A percentile compares a stretch with the other conserved stretches of the same genome.
These are phyloP conservation scores for Setaria viridis DNA, from an alignment of 202 grass and related monocot genomes.

Conservation along the genomic window DNA sequence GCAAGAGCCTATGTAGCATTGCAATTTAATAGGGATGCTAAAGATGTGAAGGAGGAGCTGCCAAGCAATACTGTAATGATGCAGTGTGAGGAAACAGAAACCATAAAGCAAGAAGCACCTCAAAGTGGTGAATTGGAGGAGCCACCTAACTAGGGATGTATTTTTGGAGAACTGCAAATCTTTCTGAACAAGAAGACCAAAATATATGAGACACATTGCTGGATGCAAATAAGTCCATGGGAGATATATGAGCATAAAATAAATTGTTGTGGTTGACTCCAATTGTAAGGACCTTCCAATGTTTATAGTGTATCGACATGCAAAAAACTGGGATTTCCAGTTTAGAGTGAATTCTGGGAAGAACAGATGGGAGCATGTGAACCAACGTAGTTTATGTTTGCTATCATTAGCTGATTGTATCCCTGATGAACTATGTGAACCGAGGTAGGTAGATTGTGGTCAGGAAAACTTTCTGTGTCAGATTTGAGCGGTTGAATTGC, in stretches of 20 bases:
- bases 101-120: constrained; percentile 19
- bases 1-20: background rate
- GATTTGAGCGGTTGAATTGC: background rate
- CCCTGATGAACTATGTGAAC: background rate
- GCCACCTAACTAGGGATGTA: background rate
- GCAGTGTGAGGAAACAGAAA: background rate
- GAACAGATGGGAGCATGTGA: background rate
- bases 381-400: background rate
- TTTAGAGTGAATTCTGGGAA: background rate
- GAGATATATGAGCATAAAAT: constrained; percentile 27
- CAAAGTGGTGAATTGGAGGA: background rate
- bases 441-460: background rate
- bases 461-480: background rate
- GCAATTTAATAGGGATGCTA: constrained; percentile 29
- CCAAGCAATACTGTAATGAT: background rate
- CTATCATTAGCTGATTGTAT: background rate
- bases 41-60: constrained; percentile 14
- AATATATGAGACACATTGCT: constrained; percentile 10
- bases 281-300: constrained; percentile 6
- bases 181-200: background rate
- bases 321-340: background rate
- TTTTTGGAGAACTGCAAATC: constrained; percentile 24
- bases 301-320: background rate
- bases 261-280: constrained; percentile 27
- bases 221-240: constrained; percentile 6